A percentile compares a stretch with the other conserved stretches of the same genome.
Conservation (phyloP, 73 alveolate species). For the Paramecium primaurelia region DNA sequence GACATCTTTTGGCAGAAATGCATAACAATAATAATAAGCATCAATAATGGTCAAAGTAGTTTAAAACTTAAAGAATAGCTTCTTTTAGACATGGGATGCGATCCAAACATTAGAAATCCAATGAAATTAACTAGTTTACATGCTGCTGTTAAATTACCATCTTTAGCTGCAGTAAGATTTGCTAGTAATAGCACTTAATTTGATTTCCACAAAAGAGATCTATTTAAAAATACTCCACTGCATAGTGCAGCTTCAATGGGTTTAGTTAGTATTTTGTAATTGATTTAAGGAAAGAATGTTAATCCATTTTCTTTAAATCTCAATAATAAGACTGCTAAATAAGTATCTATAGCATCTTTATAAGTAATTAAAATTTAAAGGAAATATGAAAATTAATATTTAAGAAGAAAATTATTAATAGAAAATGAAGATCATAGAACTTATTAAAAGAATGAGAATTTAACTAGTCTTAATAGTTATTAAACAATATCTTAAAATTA, state of each 20-base stretch:
- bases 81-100: constrained; percentile 37
- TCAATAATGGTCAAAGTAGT: constrained; percentile 33
- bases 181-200: neutral
- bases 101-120: constrained; percentile 7
- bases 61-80: constrained; percentile 11
- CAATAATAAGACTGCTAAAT: constrained; percentile 18
- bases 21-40: neutral
- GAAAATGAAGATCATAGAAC: neutral
- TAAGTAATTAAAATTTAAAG: neutral
- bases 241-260: constrained; percentile 19
- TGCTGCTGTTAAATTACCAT: constrained; percentile 18
- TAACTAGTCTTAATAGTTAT: neutral
- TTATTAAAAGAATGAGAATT: neutral
- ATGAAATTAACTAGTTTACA: constrained; percentile 9
- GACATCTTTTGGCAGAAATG: constrained; percentile 40
- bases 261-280: neutral
- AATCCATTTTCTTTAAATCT: constrained; percentile 5
- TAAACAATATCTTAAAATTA: neutral
- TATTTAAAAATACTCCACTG: neutral
- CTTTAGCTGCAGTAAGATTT: constrained; percentile 30
- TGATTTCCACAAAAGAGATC: constrained; percentile 16
- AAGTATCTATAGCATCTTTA: neutral
- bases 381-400: constrained; percentile 7
- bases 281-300: neutral
- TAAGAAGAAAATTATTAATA: neutral